Evolutionary conservation across 441 rosid species (phyloP).

Genomic region (Codiaeum variegatum): DNA sequence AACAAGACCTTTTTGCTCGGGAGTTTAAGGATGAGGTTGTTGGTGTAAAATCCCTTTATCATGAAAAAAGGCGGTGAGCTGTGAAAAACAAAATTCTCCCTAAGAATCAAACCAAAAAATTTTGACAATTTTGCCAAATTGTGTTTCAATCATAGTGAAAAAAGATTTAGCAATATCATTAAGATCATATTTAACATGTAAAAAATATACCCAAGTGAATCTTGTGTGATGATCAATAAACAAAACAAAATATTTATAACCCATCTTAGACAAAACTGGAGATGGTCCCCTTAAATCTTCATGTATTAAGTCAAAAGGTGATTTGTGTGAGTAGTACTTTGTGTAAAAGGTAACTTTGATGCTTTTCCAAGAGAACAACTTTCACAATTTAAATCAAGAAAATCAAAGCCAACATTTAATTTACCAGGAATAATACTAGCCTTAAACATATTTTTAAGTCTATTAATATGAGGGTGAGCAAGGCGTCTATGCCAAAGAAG

Average conservation of each 20-base stretch:
- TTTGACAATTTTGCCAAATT: neutral
- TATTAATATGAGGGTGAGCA: neutral
- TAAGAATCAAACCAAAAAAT: neutral
- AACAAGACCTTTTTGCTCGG: neutral
- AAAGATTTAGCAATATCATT: neutral
- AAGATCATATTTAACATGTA: neutral
- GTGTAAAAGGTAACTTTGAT: neutral
- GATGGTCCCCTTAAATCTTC: neutral
- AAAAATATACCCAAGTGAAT: neutral
- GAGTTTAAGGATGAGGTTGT: neutral
- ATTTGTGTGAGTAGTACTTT: neutral
- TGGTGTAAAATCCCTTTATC: neutral
- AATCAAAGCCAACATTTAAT: neutral
- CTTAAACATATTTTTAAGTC: neutral
- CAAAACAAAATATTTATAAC: neutral
- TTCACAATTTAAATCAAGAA: neutral
- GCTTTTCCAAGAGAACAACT: neutral
- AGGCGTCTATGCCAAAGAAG: neutral
- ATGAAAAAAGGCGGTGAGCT: neutral
- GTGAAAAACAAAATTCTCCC: neutral
- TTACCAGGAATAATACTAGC: neutral
- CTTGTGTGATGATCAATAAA: neutral
- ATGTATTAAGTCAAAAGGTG: neutral
- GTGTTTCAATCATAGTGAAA: neutral
- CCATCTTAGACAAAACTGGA: neutral